Evolutionary conservation across 306 rosid species (phyloP), one percentile per base, ranked within the genome.

Genomic region (Castanea crenata): DNA sequence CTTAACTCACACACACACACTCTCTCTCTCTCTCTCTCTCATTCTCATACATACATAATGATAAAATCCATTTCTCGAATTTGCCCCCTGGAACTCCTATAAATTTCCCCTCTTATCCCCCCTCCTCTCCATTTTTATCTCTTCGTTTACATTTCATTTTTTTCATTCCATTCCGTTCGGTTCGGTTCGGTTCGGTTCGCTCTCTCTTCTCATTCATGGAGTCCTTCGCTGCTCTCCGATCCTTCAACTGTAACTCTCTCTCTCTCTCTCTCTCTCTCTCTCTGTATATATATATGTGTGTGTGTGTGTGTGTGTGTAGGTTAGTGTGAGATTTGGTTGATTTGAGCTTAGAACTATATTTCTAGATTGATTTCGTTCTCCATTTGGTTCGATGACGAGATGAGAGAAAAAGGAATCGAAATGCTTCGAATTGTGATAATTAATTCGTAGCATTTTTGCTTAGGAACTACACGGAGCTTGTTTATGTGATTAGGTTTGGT

Each of bases 151-250:
- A 31, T 62, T 29, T 70, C 32, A 31, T 55, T 32, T 70, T 58
- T 73, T 67, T 59, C 34, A 64, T 79, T 23, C 15, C 69, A 62
- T 79, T 76, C 59, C 51, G 55, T 69, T 78, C 86, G 63, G 76
- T 69, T 70, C 73, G 78, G 55, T 69, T 78, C 86, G 63, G 76
- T 69, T 70, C 73, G 78, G 32, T 61, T 83, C 74, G 35, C 51
- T 80, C 80, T 56, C 69, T 61, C 65, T n/a, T 77, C 81, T 49
- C 54, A 12, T 12, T 49, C 82, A 92, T 95, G 99, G 97, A 92
- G 49, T 86, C 94, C 83, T 73, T 93, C 29, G 89, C 90, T 63
- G 86, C 85, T 59, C 81, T 89, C 90, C 93, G 91, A 77, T 89
- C 98, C 74, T 84, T 91, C 65, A 82, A 80, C 86, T 89, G 99